Conservation (phyloP, 441 rosid species). For the Rhodomyrtus psidioides region DNA sequence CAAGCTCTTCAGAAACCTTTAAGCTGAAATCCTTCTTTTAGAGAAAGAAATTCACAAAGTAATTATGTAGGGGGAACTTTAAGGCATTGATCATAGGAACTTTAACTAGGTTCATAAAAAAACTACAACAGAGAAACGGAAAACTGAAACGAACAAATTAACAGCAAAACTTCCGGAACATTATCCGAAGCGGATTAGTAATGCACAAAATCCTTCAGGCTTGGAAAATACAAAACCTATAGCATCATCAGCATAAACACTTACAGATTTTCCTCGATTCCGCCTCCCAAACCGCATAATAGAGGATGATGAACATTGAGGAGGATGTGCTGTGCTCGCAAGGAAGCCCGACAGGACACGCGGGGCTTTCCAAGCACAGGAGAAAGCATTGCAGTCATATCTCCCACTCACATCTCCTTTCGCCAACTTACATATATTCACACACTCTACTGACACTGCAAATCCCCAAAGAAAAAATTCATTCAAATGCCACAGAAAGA, state of each 20-base stretch:
- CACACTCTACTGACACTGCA: constrained; percentile 83
- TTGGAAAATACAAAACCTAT: background rate
- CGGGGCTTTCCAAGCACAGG: constrained; percentile 93
- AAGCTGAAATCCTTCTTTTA: background rate
- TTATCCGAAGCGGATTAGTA: background rate
- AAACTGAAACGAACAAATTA: background rate
- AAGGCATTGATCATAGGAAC: background rate
- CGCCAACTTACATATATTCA: constrained; percentile 60
- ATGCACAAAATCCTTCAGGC: background rate
- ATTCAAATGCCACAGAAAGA: background rate
- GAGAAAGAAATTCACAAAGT: background rate
- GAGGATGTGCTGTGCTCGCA: constrained; percentile 70
- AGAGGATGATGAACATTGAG: constrained; percentile 33
- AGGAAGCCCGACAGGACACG: constrained; percentile 84
- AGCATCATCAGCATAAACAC: constrained; percentile 8
- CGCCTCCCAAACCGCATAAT: constrained; percentile 32
- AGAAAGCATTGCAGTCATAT: constrained; percentile 65
- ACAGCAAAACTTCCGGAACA: background rate
- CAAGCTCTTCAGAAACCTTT: background rate
- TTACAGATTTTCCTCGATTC: constrained; percentile 33
- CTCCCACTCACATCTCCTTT: constrained; percentile 67
- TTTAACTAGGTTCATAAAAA: background rate
- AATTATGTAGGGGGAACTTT: background rate
- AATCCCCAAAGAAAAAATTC: background rate
- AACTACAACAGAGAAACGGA: background rate